Evolutionary conservation across 1,139 yeast species (phyloP), one percentile per base, ranked within the genome.

Genomic region (Sugiyamaella novakii): DNA sequence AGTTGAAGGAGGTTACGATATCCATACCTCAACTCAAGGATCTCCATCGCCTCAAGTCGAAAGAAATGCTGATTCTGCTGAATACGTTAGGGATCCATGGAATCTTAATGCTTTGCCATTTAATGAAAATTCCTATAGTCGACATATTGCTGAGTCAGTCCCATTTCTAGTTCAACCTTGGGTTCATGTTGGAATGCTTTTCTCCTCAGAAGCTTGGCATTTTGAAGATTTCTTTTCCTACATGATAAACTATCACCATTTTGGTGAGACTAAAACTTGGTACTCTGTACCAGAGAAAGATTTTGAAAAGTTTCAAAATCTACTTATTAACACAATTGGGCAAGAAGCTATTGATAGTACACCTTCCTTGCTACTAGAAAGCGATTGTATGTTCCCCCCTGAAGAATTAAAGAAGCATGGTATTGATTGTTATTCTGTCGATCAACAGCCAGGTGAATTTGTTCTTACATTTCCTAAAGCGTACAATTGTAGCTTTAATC

Each of bases 381-480:
- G 91, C 45, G 89, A 87, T n/a, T 84, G 96, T 0, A 73, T 89
- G 61, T 65, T 88, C 2, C 83, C 92, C 3, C 96, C 97, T 0
- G 72, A 69, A 58, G 71, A 74, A 25, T 69, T 84, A 25, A 64
- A 72, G 3, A 70, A 77, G 28, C 72, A 80, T 35, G 81, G 79
- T 0, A 80, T 86, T 5, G 72, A 74, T n/a, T 80, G 85, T 55
- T 84, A 74, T 57, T 84, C 82, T 50, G 86, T 88, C 0, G 81
- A 87, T 56, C 98, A 91, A 63, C 71, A 79, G 12, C 86, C 95
- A 0, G 91, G 91, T 44, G 95, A 87, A 60, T 84, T 87, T 62
- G 84, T 87, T 49, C 79, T 87, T 4, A 87, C 95, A 0, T 87
- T 83, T 63, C 96, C 96, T 0, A 83, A 80, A 62, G 95, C 94